phyloP scores from a whole-genome alignment of 495 filamentous ascomycete species.

The Aspergillus homomorphus region DNA sequence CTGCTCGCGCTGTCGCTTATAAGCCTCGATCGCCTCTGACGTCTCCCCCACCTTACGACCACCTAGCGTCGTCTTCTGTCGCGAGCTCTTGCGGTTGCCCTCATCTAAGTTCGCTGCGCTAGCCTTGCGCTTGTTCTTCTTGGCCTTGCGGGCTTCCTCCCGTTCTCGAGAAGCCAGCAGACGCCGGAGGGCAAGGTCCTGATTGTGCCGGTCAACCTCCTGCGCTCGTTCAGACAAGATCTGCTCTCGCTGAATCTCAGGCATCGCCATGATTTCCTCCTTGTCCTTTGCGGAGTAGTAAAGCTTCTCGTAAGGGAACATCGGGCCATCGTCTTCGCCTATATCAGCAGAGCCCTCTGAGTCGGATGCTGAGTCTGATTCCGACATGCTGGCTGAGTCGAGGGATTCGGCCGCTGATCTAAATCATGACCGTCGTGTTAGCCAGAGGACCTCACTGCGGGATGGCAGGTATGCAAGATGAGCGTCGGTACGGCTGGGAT shows the following conservation, averaged over 20 bases:
- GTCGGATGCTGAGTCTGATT: slow-evolving; percentile 76
- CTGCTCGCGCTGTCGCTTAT: slow-evolving; percentile 82
- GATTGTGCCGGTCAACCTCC: slow-evolving; percentile 71
- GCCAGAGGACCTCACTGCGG: slow-evolving; percentile 5
- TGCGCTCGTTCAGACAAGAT: slow-evolving; percentile 85
- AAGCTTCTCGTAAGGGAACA: slow-evolving; percentile 86
- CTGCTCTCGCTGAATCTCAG: slow-evolving; percentile 85
- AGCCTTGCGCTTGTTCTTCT: slow-evolving; percentile 78
- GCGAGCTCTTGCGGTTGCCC: slow-evolving; percentile 71
- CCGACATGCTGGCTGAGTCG: slow-evolving; percentile 83
- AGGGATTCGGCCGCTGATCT: slow-evolving; percentile 69
- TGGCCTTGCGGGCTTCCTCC: slow-evolving; percentile 54
- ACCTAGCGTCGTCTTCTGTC: slow-evolving; percentile 74
- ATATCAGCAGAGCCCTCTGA: slow-evolving; percentile 49
- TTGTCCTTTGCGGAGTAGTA: slow-evolving; percentile 80
- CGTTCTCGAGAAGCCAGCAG: slow-evolving; percentile 67
- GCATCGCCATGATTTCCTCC: slow-evolving; percentile 76
- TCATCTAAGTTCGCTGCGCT: slow-evolving; percentile 70
- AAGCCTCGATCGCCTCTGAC: slow-evolving; percentile 71
- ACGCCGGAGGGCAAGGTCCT: slow-evolving; percentile 80
- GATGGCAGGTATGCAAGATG: slow-evolving; percentile 3
- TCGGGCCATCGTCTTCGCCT: slow-evolving; percentile 56
- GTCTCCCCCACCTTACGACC: slow-evolving; percentile 77
- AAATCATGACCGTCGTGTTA: slow-evolving; percentile 12
- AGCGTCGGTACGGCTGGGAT: neutral